Evolutionary conservation across 1,139 yeast species (phyloP), one percentile per base, ranked within the genome.

Genomic region (Zygosaccharomyces pseudobailii): DNA sequence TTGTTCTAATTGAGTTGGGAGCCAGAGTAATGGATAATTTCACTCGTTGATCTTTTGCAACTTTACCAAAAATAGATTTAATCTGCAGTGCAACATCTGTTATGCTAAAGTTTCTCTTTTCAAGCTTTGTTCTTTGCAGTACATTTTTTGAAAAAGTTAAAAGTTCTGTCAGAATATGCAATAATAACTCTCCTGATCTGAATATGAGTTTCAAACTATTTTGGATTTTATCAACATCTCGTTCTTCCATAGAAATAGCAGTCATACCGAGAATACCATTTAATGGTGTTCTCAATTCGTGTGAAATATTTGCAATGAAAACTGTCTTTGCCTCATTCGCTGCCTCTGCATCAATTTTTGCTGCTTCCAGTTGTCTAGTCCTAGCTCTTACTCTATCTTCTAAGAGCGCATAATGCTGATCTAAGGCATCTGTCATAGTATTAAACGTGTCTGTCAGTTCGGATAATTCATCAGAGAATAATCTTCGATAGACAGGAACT

Each of bases 251-350:
- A 1, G 96, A 92, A 47, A 90, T 87, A 1, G 95, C 86, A 0
- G 97, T 87, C 95, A 92, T 87, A 48, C 98, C 98, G 48, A 92
- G 71, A 38, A 92, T 92, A 63, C 97, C 98, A 66, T 92, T 92
- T 57, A 92, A 72, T 1, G 98, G 98, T 0, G 98, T 92, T 55
- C 97, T 76, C 61, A 92, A 75, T 68, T 92, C 98, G 64, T 92
- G 97, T 0, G 97, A 89, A 33, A 92, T 89, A 64, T 90, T 92
- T 19, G 97, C 97, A 65, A 92, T 89, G 66, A 92, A 92, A 13
- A 88, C 87, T 0, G 96, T 87, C 61, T 90, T 90, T 6, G 97
- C 96, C 59, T 88, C 96, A 67, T 59, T 90, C 2, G 98, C 97
- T 33, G 84, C 79, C 67, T 90, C 97, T 0, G 97, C 97, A 63